Percentiles rank a stretch among this genome's conserved stretches.
phyloP scores from a whole-genome alignment of 139 green algal species.

The Mychonastes homosphaera region DNA sequence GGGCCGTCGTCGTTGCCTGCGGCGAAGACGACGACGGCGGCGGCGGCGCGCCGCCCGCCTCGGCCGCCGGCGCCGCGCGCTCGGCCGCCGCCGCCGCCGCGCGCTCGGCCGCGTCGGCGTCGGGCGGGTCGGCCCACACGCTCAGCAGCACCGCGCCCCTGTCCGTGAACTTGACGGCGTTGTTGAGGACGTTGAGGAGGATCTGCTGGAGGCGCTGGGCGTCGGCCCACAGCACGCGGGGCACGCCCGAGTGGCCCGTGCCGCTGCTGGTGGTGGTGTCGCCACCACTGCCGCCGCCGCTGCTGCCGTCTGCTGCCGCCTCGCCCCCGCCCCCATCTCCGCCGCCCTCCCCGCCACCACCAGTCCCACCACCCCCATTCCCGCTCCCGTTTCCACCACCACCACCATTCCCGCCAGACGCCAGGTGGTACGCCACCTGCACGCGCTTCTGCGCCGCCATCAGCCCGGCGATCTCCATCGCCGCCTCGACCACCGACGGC shows the following conservation, averaged over 20 bases:
- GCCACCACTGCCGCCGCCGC: conserved; percentile 6
- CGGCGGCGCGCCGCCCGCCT: too few species aligned
- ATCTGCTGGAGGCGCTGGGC: conserved; percentile 69
- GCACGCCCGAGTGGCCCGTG: too few species aligned
- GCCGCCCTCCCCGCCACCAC: background rate
- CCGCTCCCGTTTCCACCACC: background rate
- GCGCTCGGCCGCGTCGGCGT: too few species aligned
- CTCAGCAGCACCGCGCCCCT: conserved; percentile 60
- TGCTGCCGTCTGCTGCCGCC: background rate
- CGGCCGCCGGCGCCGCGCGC: too few species aligned
- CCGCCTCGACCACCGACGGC: conserved; percentile 63
- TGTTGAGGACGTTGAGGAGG: conserved; percentile 82
- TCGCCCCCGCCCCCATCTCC: background rate
- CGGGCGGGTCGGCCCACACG: conserved; percentile 31
- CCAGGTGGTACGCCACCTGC: conserved; percentile 29
- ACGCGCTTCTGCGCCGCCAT: conserved; percentile 56
- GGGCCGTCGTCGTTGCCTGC: background rate
- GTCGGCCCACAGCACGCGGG: conserved; percentile 40
- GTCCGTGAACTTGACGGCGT: conserved; percentile 85
- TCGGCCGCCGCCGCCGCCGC: too few species aligned
- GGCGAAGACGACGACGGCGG: too few species aligned
- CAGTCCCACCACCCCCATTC: background rate
- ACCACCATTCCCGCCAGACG: background rate
- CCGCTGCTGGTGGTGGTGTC: conserved; percentile 17
- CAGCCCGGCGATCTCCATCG: conserved; percentile 74